Percentiles rank a stretch among this genome's conserved stretches.
These are phyloP conservation scores for Rhodofomes roseus DNA, from an alignment of 1,284 basidiomycete genomes.

Conservation along the genomic window DNA sequence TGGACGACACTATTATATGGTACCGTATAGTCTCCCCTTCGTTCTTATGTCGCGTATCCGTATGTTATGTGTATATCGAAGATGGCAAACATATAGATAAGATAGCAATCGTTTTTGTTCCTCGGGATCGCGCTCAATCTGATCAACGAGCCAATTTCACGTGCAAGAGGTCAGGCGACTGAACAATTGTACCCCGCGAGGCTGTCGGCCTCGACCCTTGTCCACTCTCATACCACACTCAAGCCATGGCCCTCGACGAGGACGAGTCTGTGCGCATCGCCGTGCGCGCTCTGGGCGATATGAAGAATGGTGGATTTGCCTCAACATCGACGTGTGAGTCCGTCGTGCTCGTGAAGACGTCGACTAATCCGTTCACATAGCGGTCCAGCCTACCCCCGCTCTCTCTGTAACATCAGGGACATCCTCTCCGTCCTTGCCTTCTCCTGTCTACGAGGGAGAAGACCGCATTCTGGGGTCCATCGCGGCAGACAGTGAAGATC, in stretches of 20 bases:
- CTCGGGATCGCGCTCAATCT: neutral
- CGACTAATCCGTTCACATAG: constrained; percentile 10
- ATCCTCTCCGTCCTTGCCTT: constrained; percentile 31
- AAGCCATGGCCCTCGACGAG: constrained; percentile 32
- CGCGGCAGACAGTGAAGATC: neutral
- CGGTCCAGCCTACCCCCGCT: constrained; percentile 34
- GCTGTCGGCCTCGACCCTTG: neutral
- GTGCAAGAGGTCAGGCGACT: constrained; percentile 4
- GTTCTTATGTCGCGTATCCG: neutral
- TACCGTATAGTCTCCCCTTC: constrained; percentile 1
- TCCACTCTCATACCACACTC: constrained; percentile 5
- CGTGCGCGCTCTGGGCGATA: constrained; percentile 62
- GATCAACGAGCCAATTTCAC: constrained; percentile 7
- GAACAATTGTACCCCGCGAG: neutral
- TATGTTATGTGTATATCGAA: neutral
- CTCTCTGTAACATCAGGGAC: constrained; percentile 31
- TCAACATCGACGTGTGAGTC: constrained; percentile 30
- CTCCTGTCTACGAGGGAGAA: constrained; percentile 19
- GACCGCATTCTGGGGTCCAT: constrained; percentile 9
- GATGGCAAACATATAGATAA: constrained; percentile 4
- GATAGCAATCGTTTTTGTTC: constrained; percentile 3
- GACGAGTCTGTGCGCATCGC: constrained; percentile 64
- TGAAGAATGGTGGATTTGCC: constrained; percentile 47
- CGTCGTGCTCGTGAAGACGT: neutral
- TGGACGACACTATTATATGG: neutral